Percentiles rank a stretch among this genome's conserved stretches.
Evolutionary conservation across 179 eudicot species (phyloP).

Genomic region (Beta lomatogona): DNA sequence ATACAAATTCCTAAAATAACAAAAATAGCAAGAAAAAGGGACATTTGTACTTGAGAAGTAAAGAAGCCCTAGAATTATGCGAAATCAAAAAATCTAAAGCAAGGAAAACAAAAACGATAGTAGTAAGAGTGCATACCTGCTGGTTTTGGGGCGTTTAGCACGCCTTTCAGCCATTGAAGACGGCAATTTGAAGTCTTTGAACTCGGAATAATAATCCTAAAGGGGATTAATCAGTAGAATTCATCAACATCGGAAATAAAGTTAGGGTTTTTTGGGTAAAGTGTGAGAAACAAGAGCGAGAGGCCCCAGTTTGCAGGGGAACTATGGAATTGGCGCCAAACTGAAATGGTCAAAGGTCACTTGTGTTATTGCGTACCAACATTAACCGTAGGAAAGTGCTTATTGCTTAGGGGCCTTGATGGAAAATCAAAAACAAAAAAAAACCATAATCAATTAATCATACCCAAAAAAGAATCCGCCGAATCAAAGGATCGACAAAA

Average conservation of each 20-base stretch:
- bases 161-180: conserved; percentile 46
- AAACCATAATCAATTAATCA: no score
- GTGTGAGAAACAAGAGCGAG: background rate
- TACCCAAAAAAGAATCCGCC: no score
- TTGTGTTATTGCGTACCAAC: background rate
- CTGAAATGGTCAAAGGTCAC: background rate
- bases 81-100: background rate
- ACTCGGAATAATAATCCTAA: conserved; percentile 14
- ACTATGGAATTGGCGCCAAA: conserved; percentile 9
- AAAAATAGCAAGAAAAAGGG: background rate
- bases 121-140: conserved; percentile 37
- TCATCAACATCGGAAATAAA: background rate
- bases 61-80: conserved; percentile 6
- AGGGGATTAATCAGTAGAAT: background rate
- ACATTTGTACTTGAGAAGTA: background rate
- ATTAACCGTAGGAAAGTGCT: no score
- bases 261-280: conserved; percentile 11
- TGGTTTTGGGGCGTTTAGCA: conserved; percentile 63
- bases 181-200: background rate
- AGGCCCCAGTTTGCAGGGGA: conserved; percentile 8
- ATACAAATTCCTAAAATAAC: background rate
- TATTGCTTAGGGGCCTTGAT: no score
- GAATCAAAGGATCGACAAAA: no score
- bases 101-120: background rate
- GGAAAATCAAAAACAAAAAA: no score